A percentile compares a stretch with the other conserved stretches of the same genome.
phyloP scores from a whole-genome alignment of 2,329 filamentous ascomycete genomes.

The Alternaria metachromatica region DNA sequence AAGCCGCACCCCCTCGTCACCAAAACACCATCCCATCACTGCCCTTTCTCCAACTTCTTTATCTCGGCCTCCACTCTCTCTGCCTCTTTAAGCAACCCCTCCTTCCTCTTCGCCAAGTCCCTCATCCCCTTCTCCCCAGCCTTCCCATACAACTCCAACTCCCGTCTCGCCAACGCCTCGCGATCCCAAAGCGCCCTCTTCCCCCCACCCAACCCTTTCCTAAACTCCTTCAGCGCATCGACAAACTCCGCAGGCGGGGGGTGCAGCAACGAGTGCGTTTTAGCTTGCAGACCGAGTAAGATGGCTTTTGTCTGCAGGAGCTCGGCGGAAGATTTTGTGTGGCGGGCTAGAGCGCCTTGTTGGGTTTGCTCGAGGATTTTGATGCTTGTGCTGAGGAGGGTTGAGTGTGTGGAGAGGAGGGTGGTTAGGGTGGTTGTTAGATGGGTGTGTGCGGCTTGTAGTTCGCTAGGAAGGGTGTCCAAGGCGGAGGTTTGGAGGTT shows the following conservation, averaged over 20 bases:
- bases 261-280: conserved; percentile 34
- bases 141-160: conserved; percentile 46
- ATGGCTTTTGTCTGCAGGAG: conserved; percentile 52
- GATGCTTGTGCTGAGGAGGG: conserved; percentile 49
- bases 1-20: neutral
- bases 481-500: conserved; percentile 19
- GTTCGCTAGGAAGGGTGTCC: conserved; percentile 23
- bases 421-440: conserved; percentile 43
- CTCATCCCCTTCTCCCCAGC: conserved; percentile 46
- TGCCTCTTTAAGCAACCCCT: conserved; percentile 25
- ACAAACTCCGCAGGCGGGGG: conserved; percentile 38
- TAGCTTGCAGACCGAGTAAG: conserved; percentile 52
- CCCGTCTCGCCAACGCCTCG: conserved; percentile 40
- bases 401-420: conserved; percentile 47
- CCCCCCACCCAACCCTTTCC: conserved; percentile 37
- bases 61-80: conserved; percentile 16
- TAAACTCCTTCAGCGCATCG: conserved; percentile 41
- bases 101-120: conserved; percentile 51
- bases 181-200: conserved; percentile 39
- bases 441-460: conserved; percentile 37
- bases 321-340: conserved; percentile 52
- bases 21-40: neutral
- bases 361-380: conserved; percentile 56
- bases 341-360: conserved; percentile 53
- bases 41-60: neutral